Evolutionary conservation across 768 basidiomycete genomes (phyloP), one percentile per base, ranked within the genome.

Genomic region (Strobilomyces echinocephalus): DNA sequence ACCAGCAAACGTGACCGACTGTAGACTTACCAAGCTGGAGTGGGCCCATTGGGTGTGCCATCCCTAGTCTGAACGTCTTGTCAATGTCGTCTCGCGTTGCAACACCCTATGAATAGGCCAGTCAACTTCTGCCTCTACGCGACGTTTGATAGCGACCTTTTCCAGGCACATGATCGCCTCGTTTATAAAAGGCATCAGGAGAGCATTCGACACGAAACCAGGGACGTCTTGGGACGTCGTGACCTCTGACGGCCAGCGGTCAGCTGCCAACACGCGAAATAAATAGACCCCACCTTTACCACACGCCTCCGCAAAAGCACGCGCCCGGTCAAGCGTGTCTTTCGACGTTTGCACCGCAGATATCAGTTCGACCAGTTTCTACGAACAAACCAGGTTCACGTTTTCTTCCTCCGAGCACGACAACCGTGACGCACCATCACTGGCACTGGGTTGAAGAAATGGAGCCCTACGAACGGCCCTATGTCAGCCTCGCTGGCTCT

Each of bases 361-460:
- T 49, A 98, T 97, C 6, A 98, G 74, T 68, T 98, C 95, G n/a
- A 97, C 93, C 7, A 97, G 75, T 86, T 88, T 90, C 92, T 89
- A 58, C 15, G 50, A 43, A 10, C 24, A 24, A 24, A 24, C 33
- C 26, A 26, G 8, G 10, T 11, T 51, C 46, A 24, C 26, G 10
- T 34, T 14, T n/a, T 9, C 14, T 14, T 11, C 35, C 11, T 12
- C 14, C 28, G 33, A 14, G 16, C 30, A 30, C 30, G 6, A 30
- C 30, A n/a, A 9, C 30, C 30, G 30, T 7, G 6, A 30, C 30
- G 30, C 64, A 91, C 90, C 94, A 97, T 97, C 31, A 95, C 89
- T 3, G 95, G 95, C 5, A 97, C 95, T 5, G 95, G 95, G 64
- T 97, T 95, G 75, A 97, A 95, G 76, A 94, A 97, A 68, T 95